Percentiles rank a stretch among this genome's conserved stretches.
These are phyloP conservation scores for Naganishia randhawae DNA, from an alignment of 768 basidiomycete species.

Conservation along the genomic window DNA sequence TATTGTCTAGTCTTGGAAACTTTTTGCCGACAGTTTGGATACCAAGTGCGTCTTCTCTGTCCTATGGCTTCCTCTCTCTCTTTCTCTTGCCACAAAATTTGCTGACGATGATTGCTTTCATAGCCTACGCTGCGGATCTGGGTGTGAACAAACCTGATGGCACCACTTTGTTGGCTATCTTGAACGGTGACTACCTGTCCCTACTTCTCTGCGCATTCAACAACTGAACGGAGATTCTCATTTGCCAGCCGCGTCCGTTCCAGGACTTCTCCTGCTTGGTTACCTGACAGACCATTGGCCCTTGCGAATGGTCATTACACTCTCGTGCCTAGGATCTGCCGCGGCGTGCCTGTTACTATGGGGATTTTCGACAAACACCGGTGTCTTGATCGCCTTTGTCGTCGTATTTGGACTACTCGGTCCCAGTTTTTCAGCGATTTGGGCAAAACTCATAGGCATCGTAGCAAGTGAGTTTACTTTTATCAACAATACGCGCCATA, in stretches of 20 bases:
- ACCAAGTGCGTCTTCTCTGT: constrained; percentile 30
- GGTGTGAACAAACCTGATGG: constrained; percentile 37
- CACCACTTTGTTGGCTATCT: constrained; percentile 40
- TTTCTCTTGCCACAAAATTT: too few relatives aligned
- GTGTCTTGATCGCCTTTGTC: constrained; percentile 36
- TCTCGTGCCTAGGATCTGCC: constrained; percentile 39
- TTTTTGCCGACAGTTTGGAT: constrained; percentile 44
- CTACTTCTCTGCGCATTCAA: not conserved
- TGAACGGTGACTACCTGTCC: constrained; percentile 37
- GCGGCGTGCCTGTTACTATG: constrained; percentile 42
- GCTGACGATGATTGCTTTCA: not conserved
- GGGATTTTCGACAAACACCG: constrained; percentile 42
- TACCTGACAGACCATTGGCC: constrained; percentile 40
- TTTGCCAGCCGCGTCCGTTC: constrained; percentile 41
- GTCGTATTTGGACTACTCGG: constrained; percentile 39
- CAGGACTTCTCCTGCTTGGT: constrained; percentile 39
- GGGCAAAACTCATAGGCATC: constrained; percentile 41
- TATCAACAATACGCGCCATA: not conserved
- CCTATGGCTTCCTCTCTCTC: not conserved
- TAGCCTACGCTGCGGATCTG: constrained; percentile 42
- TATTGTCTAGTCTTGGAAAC: constrained; percentile 40
- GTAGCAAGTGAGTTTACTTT: constrained; percentile 37
- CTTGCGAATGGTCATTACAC: constrained; percentile 34
- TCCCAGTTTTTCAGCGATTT: constrained; percentile 38
- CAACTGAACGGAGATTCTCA: not conserved